Percentiles rank a stretch among this genome's conserved stretches.
Conservation (phyloP, 768 basidiomycete species). For the Suillus variegatus region DNA sequence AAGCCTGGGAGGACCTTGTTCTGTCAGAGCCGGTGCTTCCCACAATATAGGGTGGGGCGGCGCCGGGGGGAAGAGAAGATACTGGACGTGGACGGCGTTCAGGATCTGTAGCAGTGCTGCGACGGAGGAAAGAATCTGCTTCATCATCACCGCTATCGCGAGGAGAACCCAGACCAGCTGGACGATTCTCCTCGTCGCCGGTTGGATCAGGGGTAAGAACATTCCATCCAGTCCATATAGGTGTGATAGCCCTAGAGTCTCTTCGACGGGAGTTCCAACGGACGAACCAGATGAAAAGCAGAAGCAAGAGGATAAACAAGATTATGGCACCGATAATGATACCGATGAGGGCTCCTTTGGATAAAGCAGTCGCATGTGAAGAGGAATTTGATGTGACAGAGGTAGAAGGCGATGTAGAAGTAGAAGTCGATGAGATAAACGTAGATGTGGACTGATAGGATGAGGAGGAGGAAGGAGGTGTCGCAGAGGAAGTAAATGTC, state of each 20-base stretch:
- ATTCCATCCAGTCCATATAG: conserved; percentile 47
- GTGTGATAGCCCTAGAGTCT: conserved; percentile 23
- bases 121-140: conserved; percentile 61
- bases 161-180: conserved; percentile 67
- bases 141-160: conserved; percentile 73
- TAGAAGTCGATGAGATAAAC: conserved; percentile 28
- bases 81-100: conserved; percentile 20
- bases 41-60: conserved; percentile 35
- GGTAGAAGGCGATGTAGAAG: conserved; percentile 24
- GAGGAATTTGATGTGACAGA: conserved; percentile 22
- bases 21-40: conserved; percentile 42
- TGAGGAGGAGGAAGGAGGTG: conserved; percentile 20
- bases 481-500: conserved; percentile 22
- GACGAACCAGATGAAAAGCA: conserved; percentile 39
- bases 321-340: conserved; percentile 52
- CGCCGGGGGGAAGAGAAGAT: conserved; percentile 32
- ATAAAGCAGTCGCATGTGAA: conserved; percentile 32
- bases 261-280: conserved; percentile 28
- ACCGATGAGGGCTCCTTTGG: conserved; percentile 33
- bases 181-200: conserved; percentile 34
- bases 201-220: conserved; percentile 34
- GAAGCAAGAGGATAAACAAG: conserved; percentile 57
- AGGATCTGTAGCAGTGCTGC: conserved; percentile 27
- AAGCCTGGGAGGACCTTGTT: conserved; percentile 40
- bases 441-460: conserved; percentile 27